A percentile compares a stretch with the other conserved stretches of the same genome.
These are phyloP conservation scores for Stagonosporopsis vannaccii DNA, from an alignment of 2,329 filamentous ascomycete species.

Conservation along the genomic window DNA sequence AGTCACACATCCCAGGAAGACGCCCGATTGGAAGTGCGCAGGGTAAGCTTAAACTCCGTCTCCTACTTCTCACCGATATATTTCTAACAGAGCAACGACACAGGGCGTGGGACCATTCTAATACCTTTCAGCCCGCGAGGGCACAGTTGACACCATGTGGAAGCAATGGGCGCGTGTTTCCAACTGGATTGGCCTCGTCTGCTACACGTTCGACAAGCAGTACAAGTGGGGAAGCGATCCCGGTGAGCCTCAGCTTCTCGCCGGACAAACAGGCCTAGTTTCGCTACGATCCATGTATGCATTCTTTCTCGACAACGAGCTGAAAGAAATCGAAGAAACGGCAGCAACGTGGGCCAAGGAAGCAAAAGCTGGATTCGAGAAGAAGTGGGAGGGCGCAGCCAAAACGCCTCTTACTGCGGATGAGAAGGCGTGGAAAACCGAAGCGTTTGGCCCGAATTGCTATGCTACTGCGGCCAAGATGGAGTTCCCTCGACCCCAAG, in stretches of 20 bases:
- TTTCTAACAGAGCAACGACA: not conserved
- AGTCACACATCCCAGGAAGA: not conserved
- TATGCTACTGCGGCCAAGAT: not conserved
- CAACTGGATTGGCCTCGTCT: not conserved
- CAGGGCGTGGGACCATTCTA: not conserved
- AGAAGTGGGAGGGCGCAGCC: not conserved
- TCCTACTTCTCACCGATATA: not conserved
- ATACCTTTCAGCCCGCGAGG: too few species aligned
- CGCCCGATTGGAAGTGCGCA: not conserved
- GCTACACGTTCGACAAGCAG: not conserved
- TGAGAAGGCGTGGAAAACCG: not conserved
- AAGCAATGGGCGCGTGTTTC: not conserved
- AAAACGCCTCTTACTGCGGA: not conserved
- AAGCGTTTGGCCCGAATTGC: not conserved
- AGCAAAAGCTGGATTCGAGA: not conserved
- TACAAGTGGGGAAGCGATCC: not conserved
- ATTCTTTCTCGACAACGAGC: slow-evolving; percentile 1
- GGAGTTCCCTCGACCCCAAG: not conserved
- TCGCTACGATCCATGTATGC: not conserved
- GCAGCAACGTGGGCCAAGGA: not conserved
- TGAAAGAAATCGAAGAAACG: not conserved
- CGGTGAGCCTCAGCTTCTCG: not conserved
- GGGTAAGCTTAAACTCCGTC: not conserved
- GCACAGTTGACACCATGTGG: not conserved
- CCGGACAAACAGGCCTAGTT: not conserved